phyloP scores from a whole-genome alignment of 2,329 filamentous ascomycete genomes.

The Didymosphaeria variabile region DNA sequence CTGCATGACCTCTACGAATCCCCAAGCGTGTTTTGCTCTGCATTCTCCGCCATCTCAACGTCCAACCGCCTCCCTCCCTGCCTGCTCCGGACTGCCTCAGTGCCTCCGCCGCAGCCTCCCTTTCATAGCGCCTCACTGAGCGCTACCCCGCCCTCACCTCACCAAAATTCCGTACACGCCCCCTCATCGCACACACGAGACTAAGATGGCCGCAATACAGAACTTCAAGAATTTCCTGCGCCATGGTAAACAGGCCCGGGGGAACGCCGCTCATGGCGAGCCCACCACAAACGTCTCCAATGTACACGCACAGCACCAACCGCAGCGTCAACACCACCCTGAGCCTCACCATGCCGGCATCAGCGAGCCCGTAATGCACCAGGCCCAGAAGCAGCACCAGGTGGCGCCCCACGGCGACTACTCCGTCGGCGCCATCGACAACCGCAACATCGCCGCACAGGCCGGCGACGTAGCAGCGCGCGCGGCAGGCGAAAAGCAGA shows the following conservation, averaged over 20 bases:
- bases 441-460: constrained; percentile 72
- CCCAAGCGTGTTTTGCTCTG: constrained; percentile 21
- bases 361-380: constrained; percentile 66
- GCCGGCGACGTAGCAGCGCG: constrained; percentile 72
- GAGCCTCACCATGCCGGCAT: constrained; percentile 65
- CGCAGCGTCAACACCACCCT: constrained; percentile 53
- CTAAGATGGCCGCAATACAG: constrained; percentile 78
- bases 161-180: constrained; percentile 22
- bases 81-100: constrained; percentile 7
- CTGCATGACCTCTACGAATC: constrained; percentile 32
- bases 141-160: constrained; percentile 30
- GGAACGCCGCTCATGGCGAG: constrained; percentile 66
- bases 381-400: constrained; percentile 57
- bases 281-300: constrained; percentile 70
- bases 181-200: constrained; percentile 18
- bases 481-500: constrained; percentile 69
- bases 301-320: constrained; percentile 71
- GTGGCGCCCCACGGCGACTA: constrained; percentile 64
- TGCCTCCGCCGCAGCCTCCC: constrained; percentile 10
- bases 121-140: constrained; percentile 9
- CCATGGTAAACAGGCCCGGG: constrained; percentile 93
- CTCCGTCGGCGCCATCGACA: constrained; percentile 69
- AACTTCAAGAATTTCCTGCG: constrained; percentile 98
- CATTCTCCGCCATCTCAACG: constrained; percentile 18
- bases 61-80: constrained; percentile 5